Percentiles rank a stretch among this genome's conserved stretches.
Evolutionary conservation across 768 basidiomycete species (phyloP).

Genomic region (Lepiota subincarnata): DNA sequence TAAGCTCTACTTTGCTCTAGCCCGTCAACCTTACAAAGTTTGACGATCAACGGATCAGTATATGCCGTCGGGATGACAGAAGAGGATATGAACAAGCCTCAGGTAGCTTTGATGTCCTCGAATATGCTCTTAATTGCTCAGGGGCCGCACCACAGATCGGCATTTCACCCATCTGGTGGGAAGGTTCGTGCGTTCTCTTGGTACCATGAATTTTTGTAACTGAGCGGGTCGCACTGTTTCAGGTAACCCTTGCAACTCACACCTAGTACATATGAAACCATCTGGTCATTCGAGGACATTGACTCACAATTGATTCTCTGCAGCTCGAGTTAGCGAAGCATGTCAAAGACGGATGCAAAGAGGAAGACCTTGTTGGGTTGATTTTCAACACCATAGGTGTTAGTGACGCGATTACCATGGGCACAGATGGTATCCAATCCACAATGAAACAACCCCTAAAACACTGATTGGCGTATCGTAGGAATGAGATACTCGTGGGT

Average conservation of each 20-base stretch:
- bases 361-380: constrained; percentile 77
- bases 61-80: constrained; percentile 76
- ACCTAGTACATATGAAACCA: constrained; percentile 49
- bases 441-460: not conserved
- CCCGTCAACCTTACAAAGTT: not conserved
- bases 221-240: not conserved
- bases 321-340: constrained; percentile 77
- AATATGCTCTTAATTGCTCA: constrained; percentile 9
- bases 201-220: not conserved
- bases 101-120: constrained; percentile 38
- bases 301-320: not conserved
- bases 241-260: constrained; percentile 87
- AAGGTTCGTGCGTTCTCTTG: constrained; percentile 46
- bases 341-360: constrained; percentile 78
- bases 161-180: constrained; percentile 90
- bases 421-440: constrained; percentile 62
- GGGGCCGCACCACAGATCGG: constrained; percentile 56
- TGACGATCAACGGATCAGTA: constrained; percentile 36
- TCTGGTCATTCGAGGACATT: not conserved
- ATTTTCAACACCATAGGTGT: constrained; percentile 86
- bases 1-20: constrained; percentile 23
- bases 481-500: constrained; percentile 87
- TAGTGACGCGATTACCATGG: constrained; percentile 87
- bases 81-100: constrained; percentile 81
- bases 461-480: constrained; percentile 21